Evolutionary conservation across 768 basidiomycete species (phyloP), one percentile per base, ranked within the genome.

Genomic region (Suillus luteus): DNA sequence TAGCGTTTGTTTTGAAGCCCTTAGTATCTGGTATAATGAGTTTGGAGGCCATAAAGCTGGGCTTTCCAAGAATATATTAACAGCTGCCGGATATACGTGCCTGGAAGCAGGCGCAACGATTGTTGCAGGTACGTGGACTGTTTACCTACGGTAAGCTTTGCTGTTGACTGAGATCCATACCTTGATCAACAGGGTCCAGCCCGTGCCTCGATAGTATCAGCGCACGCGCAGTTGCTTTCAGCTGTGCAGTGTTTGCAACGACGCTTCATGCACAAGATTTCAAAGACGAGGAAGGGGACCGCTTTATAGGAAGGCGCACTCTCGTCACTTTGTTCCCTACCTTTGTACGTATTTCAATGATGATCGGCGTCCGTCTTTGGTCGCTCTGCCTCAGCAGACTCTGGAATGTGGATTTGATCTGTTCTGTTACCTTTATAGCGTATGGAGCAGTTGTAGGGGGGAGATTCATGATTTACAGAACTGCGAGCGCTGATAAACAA

Each of bases 271-370:
- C 62, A 31, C 62, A 68, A 65, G 67, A 70, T 58, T 71, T 68
- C 58, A 67, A 75, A 44, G 80, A 81, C 54, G 65, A 75, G 15
- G 71, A 73, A 24, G 80, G 80, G 5, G 80, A 80, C 60, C 55
- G 61, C 4, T 64, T 66, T 1, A 61, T 67, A 9, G 76, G 75
- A 6, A 69, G 80, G 22, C 46, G 65, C 4, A 81, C 80, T 0
- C 63, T 81, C 35, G 79, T 80, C 8, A 76, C 81, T 57, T 71
- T 72, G 8, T 70, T 73, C 8, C 80, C 80, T 12, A 63, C 22
- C 11, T 41, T 62, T n/a, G 60, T 40, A 15, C 62, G 62, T n/a
- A 24, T 44, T 11, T 61, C 58, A 4, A 63, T 63, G 40, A 5
- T 62, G 62, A 27, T 63, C 7, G 59, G 57, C n/a, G 31, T 63